A percentile compares a stretch with the other conserved stretches of the same genome.
Conservation (phyloP, 108 stramenopile genomes). For the Chaetoceros muelleri region DNA sequence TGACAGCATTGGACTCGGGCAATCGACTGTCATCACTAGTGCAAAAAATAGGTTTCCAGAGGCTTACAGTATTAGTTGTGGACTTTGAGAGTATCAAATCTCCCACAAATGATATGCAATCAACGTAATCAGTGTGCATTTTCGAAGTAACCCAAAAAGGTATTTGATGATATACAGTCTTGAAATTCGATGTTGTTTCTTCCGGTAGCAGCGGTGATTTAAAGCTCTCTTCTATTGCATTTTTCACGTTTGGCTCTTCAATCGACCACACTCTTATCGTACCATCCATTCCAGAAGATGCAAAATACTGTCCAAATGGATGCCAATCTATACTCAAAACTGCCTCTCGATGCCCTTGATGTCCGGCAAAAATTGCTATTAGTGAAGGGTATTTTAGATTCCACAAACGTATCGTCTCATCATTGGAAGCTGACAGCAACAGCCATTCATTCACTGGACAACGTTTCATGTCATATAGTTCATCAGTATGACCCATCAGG, state of each 20-base stretch:
- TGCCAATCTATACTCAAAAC: conserved; percentile 72
- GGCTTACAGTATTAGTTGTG: conserved; percentile 38
- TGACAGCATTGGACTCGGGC: conserved; percentile 11
- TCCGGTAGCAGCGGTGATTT: not conserved
- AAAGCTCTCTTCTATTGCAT: conserved; percentile 1
- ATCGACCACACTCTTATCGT: conserved; percentile 62
- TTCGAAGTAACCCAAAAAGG: conserved; percentile 59
- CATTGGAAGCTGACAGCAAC: conserved; percentile 62
- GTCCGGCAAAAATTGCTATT: conserved; percentile 76
- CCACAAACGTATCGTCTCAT: conserved; percentile 78
- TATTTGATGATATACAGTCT: conserved; percentile 34
- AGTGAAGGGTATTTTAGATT: conserved; percentile 44
- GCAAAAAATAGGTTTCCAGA: conserved; percentile 64
- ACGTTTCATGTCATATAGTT: conserved; percentile 51
- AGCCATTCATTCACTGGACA: conserved; percentile 48
- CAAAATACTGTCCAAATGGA: conserved; percentile 47
- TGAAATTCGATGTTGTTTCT: conserved; percentile 3
- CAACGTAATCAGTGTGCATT: conserved; percentile 69
- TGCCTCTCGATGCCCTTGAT: conserved; percentile 58
- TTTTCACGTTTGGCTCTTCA: conserved; percentile 6
- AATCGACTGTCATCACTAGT: conserved; percentile 8
- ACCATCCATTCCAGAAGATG: conserved; percentile 68
- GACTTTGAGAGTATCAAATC: conserved; percentile 70
- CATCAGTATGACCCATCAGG: conserved; percentile 55
- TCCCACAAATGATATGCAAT: conserved; percentile 74